Evolutionary conservation across 2,329 filamentous ascomycete genomes (phyloP), one percentile per base, ranked within the genome.

Genomic region (Hysterium pulicare): DNA sequence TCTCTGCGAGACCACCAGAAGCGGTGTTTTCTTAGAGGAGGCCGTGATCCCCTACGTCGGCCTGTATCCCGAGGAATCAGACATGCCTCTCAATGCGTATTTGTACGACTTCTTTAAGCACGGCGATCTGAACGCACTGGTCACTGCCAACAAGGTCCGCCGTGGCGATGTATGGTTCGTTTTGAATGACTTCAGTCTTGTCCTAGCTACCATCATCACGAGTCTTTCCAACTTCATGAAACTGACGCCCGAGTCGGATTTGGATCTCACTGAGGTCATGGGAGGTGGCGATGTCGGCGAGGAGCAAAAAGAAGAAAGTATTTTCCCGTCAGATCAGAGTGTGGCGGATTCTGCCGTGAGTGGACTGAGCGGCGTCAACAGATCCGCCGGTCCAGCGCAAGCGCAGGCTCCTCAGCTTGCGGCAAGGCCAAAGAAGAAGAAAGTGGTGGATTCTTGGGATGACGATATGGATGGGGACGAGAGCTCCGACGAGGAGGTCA

Each of bases 101-200:
- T 67, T 90, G 1, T 81, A 84, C 46, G 84, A 90, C 61, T 91
- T 90, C 65, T 90, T 80, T 73, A 86, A 81, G 62, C 82, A 90
- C 53, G 86, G 85, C 3, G 79, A 84, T 55, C 61, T 82, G 17
- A 59, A 71, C 1, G 76, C 80, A 0, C 67, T 90, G 2, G 76
- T 78, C 10, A 67, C 63, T 0, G 83, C 81, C 22, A 90, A 91
- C 57, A 73, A 76, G 2, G 82, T 91, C 56, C 79, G 78, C 33
- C 67, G 70, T 1, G 77, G 79, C 4, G 83, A 89, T 35, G 74
- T 87, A 7, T 90, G 86, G 86, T 90, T 84, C 54, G 58, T 77
- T 2, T 71, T 90, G 2, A 87, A 88, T 46, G 78, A 84, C 55
- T 82, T 83, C 59, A 81, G 77, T 11, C 70, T 80, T 41, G 69